phyloP scores from a whole-genome alignment of 2,329 filamentous ascomycete species.

The Neurospora sp. region DNA sequence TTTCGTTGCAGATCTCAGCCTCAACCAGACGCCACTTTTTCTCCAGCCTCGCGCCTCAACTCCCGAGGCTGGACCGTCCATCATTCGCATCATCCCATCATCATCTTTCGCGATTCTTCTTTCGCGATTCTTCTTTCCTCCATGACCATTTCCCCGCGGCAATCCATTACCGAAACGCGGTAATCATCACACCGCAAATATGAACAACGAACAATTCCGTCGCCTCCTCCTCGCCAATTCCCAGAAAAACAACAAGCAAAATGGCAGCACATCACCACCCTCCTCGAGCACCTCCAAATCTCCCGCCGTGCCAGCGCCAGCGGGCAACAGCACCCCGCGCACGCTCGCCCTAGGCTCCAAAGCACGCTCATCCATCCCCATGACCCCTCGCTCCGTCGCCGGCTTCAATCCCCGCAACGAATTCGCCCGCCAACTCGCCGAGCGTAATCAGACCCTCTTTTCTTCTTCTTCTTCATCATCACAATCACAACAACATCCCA shows the following conservation, averaged over 20 bases:
- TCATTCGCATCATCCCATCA: neutral
- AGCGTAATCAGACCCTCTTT: conserved; percentile 44
- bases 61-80: neutral
- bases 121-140: neutral
- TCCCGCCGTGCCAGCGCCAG: conserved; percentile 5
- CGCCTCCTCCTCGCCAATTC: conserved; percentile 55
- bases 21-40: neutral
- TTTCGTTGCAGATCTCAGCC: neutral
- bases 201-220: conserved; percentile 96
- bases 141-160: neutral
- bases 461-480: conserved; percentile 11
- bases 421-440: conserved; percentile 77
- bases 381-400: conserved; percentile 74
- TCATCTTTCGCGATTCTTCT: neutral
- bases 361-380: conserved; percentile 73
- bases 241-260: conserved; percentile 29
- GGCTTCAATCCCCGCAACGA: conserved; percentile 42
- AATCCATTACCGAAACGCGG: neutral
- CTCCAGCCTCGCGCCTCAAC: neutral
- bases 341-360: conserved; percentile 59
- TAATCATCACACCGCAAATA: conserved; percentile 26
- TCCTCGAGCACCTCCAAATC: conserved; percentile 17
- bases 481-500: conserved; percentile 26
- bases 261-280: conserved; percentile 34
- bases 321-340: conserved; percentile 20